Evolutionary conservation across 441 rosid species (phyloP), one percentile per base, ranked within the genome.

Genomic region (Populus hybrid): DNA sequence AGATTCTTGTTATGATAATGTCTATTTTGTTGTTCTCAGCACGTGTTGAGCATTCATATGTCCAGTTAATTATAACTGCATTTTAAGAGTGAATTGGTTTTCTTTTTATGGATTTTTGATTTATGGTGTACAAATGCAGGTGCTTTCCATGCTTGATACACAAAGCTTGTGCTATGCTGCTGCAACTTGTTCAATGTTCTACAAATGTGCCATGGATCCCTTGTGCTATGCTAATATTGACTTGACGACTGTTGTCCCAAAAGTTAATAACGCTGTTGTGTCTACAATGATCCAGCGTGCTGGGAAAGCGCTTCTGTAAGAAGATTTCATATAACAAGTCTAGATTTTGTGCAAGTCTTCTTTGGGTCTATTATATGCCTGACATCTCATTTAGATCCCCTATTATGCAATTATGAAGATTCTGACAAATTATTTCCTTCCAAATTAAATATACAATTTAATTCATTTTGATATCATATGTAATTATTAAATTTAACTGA

Each of bases 141-240:
- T 94, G 14, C 90, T 94, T 79, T 91, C 96, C n/a, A 86, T 89
- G 95, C 92, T 94, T 67, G 97, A 92, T 85, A 85, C 93, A 0
- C 93, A 88, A 83, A 91, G 93, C 82, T 83, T 92, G 69, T 89
- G 93, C 85, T 89, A 90, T 78, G 92, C 88, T 35, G 89, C 93
- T 11, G 95, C 89, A 3, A 82, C 94, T 50, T 94, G 98, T 86
- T 91, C 89, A 14, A 84, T 92, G 95, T 94, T 94, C 78, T 83
- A 83, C 83, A 92, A 83, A 74, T 94, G 95, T 81, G 93, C 93
- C 2, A 89, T 89, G 94, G 97, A 94, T 82, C 96, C 89, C 77
- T 76, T 79, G 42, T 91, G 93, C 85, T 92, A 94, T 81, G 57
- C 91, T 34, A 78, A 89, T 82, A 85, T 92, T 78, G 92, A 92